Conservation (phyloP, 768 basidiomycete species). For the Leccinum subgranulosum region DNA sequence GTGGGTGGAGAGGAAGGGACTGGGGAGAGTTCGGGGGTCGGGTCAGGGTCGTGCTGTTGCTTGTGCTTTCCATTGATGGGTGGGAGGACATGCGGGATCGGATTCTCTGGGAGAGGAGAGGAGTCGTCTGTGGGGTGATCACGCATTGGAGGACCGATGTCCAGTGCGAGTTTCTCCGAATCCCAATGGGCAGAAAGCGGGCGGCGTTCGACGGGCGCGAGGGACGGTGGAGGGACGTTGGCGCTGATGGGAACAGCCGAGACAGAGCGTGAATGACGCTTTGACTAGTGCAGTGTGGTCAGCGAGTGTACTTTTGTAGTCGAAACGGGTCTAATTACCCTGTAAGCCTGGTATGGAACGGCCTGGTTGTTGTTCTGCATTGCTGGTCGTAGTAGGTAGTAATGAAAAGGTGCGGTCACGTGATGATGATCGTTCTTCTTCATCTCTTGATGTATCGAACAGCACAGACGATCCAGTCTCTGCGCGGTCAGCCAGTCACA, state of each 20-base stretch:
- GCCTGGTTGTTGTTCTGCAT: conserved; percentile 16
- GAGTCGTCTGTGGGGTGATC: not conserved
- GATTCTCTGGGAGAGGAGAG: not conserved
- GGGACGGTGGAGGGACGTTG: conserved; percentile 22
- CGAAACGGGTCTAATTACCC: conserved; percentile 23
- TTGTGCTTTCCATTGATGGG: conserved; percentile 8
- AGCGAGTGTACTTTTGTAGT: not conserved
- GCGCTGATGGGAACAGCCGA: conserved; percentile 30
- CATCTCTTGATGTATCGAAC: conserved; percentile 20
- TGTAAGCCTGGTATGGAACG: conserved; percentile 53
- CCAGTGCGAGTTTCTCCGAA: conserved; percentile 19
- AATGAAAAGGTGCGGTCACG: conserved; percentile 9
- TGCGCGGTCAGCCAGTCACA: conserved; percentile 51
- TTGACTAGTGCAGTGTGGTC: conserved; percentile 34
- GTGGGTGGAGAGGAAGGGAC: not conserved
- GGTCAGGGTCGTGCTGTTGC: conserved; percentile 3
- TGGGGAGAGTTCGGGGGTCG: conserved; percentile 10
- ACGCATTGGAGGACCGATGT: not conserved
- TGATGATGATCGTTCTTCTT: conserved; percentile 1
- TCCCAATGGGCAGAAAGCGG: conserved; percentile 19
- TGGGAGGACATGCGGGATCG: not conserved
- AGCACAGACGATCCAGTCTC: conserved; percentile 11
- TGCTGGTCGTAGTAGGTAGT: not conserved
- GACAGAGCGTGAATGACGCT: conserved; percentile 42
- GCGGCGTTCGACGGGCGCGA: not conserved